Evolutionary conservation across 345 rosid species (phyloP), one percentile per base, ranked within the genome.

Genomic region (Rhodamnia rubescens): DNA sequence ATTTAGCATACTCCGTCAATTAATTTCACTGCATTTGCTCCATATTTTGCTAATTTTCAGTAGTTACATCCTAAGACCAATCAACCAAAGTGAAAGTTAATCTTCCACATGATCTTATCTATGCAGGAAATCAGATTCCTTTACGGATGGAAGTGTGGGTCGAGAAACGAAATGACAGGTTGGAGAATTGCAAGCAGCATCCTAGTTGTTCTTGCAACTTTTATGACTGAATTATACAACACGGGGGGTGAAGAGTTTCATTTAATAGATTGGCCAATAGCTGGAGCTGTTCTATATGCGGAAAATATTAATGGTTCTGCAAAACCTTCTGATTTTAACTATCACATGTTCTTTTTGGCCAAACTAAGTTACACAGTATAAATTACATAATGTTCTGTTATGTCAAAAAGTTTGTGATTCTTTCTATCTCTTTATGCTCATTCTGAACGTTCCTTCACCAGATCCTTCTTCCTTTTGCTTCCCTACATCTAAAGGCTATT

Each of bases 121-220:
- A 93, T 89, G 93, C 98, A 15, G 92, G 92, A 88, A 96, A 90
- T 90, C 98, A 94, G 92, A 88, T 91, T 88, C 90, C 94, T 21
- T 93, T 92, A 61, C 93, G 98, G 98, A 93, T 90, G 93, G 96
- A 96, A 94, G 98, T 94, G 84, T 97, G 94, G 93, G 91, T 95
- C 84, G 90, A 94, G 90, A 93, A 94, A 87, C 89, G 89, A 85
- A 92, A 85, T 22, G 93, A 93, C 58, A 88, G 93, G 98, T 95
- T 81, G 82, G 88, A 58, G 13, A 80, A 75, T 58, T 85, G 69
- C 36, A 53, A 56, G 29, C 0, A 14, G 58, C 74, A 56, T 54
- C 74, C 13, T 83, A 40, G 49, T 24, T 51, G 53, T 40, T 12
- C 57, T 36, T 83, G 27, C 74, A 56, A 24, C n/a, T 53, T 14